A percentile compares a stretch with the other conserved stretches of the same genome.
These are phyloP conservation scores for Diplodia seriata DNA, from an alignment of 2,329 filamentous ascomycete genomes.

Conservation along the genomic window DNA sequence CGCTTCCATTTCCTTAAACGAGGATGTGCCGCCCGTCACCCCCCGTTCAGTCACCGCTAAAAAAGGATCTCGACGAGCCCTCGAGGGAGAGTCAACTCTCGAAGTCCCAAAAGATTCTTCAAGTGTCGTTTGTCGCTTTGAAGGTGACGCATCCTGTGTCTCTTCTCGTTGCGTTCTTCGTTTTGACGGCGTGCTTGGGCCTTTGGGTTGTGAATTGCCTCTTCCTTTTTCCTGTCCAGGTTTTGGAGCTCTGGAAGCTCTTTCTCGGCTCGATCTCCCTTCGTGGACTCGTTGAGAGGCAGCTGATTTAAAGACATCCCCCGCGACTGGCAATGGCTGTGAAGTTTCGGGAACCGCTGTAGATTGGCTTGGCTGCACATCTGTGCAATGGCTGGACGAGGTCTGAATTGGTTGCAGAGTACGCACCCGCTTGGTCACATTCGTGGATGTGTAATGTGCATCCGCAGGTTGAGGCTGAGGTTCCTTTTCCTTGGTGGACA, in stretches of 20 bases:
- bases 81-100: background rate
- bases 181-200: background rate
- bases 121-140: conserved; percentile 18
- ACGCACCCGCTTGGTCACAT: conserved; percentile 21
- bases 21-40: background rate
- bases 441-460: conserved; percentile 26
- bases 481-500: background rate
- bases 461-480: background rate
- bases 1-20: conserved; percentile 28
- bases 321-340: background rate
- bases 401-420: background rate
- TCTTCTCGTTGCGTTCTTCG: background rate
- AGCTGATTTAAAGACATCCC: background rate
- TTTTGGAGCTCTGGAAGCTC: background rate
- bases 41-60: background rate
- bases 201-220: background rate
- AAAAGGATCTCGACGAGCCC: background rate
- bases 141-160: conserved; percentile 1
- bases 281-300: background rate
- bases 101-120: conserved; percentile 13
- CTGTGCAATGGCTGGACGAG: background rate
- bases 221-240: background rate
- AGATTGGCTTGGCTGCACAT: conserved; percentile 2
- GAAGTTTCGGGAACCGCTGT: background rate
- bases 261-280: background rate